Evolutionary conservation across 176 grass and related monocot species (phyloP).

Genomic region (Puya raimondii): DNA sequence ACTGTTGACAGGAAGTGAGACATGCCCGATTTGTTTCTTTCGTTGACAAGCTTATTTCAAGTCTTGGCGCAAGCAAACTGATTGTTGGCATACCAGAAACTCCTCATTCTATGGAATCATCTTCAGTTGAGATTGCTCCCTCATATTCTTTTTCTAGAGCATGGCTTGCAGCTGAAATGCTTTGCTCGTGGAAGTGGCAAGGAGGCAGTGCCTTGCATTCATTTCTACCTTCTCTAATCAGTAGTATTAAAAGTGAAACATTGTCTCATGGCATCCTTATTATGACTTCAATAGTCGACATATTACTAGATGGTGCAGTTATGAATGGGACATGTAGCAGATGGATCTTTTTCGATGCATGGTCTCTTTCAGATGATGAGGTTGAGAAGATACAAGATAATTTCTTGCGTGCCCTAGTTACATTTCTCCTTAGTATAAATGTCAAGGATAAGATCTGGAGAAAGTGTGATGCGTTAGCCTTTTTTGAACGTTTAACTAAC

Average conservation of each 20-base stretch:
- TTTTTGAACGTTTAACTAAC: slow-evolving; percentile 48
- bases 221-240: slow-evolving; percentile 67
- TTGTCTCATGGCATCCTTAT: slow-evolving; percentile 23
- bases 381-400: slow-evolving; percentile 56
- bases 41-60: slow-evolving; percentile 56
- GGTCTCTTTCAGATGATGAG: slow-evolving; percentile 47
- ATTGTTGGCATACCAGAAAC: slow-evolving; percentile 56
- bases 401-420: slow-evolving; percentile 63
- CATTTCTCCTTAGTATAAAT: slow-evolving; percentile 42
- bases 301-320: slow-evolving; percentile 50
- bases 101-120: slow-evolving; percentile 16
- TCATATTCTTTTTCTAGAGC: slow-evolving; percentile 32
- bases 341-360: slow-evolving; percentile 78
- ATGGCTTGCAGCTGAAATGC: slow-evolving; percentile 83
- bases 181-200: slow-evolving; percentile 82
- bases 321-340: slow-evolving; percentile 30
- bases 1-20: slow-evolving; percentile 36
- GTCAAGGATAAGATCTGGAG: slow-evolving; percentile 38
- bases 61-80: slow-evolving; percentile 64
- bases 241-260: slow-evolving; percentile 42
- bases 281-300: slow-evolving; percentile 40
- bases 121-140: slow-evolving; percentile 20
- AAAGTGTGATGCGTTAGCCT: slow-evolving; percentile 36
- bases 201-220: slow-evolving; percentile 35
- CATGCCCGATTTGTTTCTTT: slow-evolving; percentile 64